phyloP scores from a whole-genome alignment of 176 grass and related monocot species.

The Elymus sibiricus region DNA sequence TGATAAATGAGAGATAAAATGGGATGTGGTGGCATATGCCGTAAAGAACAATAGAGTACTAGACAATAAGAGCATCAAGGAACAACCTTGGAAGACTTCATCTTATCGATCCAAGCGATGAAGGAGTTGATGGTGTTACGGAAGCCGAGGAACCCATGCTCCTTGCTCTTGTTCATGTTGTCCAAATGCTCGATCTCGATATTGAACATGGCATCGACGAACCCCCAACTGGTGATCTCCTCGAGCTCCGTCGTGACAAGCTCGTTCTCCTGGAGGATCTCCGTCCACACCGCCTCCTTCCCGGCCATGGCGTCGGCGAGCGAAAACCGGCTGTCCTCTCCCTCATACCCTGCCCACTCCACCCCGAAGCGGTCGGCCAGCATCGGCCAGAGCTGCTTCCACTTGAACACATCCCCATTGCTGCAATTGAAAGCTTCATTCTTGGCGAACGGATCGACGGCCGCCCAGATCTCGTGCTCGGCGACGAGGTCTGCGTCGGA shows the following conservation, averaged over 20 bases:
- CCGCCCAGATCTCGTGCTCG: constrained; percentile 16
- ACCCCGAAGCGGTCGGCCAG: constrained; percentile 62
- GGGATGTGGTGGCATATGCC: not conserved
- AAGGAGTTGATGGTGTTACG: not conserved
- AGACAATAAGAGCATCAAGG: constrained; percentile 23
- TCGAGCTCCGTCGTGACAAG: constrained; percentile 38
- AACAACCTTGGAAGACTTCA: constrained; percentile 66
- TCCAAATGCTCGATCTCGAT: constrained; percentile 31
- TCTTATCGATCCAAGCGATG: constrained; percentile 69
- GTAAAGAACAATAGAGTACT: not conserved
- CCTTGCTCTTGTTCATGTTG: constrained; percentile 54
- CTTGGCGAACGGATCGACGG: not conserved
- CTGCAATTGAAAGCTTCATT: not conserved
- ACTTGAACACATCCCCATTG: constrained; percentile 56
- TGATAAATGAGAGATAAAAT: not conserved
- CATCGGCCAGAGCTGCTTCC: constrained; percentile 74
- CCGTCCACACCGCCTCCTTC: not conserved
- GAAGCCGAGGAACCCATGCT: not conserved
- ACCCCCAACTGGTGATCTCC: constrained; percentile 67
- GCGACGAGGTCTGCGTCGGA: constrained; percentile 75
- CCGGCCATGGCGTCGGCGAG: constrained; percentile 12
- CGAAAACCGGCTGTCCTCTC: constrained; percentile 47
- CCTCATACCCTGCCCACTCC: constrained; percentile 58
- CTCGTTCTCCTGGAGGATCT: not conserved
- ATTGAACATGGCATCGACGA: constrained; percentile 31